Evolutionary conservation across 192 early-diverging fungal genomes (phyloP).

Genomic region (Backusella morwellensis): DNA sequence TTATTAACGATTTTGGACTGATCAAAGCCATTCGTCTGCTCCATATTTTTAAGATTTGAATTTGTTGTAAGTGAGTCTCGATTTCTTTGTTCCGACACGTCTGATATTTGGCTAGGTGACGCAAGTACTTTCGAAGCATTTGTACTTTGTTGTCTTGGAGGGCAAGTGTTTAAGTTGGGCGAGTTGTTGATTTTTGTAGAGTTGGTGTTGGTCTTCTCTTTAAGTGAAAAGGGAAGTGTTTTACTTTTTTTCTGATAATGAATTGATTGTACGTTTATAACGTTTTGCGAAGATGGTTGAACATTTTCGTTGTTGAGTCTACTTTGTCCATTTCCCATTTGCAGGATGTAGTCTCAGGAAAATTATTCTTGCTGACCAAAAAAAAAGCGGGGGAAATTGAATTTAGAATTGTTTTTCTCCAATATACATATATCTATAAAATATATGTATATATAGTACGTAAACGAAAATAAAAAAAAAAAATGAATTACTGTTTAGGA

Average conservation of each 20-base stretch:
- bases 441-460: background rate
- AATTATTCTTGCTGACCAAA: background rate
- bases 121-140: background rate
- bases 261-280: background rate
- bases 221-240: background rate
- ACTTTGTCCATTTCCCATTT: conserved; percentile 8
- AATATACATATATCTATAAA: background rate
- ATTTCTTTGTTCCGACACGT: background rate
- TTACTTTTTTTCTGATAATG: background rate
- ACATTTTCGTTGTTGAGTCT: conserved; percentile 4
- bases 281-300: background rate
- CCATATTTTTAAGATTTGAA: background rate
- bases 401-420: background rate
- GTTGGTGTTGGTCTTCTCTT: background rate
- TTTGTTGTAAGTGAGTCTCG: background rate
- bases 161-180: background rate
- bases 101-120: background rate
- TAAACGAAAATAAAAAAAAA: background rate
- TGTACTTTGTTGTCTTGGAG: background rate
- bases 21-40: background rate
- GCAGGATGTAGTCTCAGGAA: background rate
- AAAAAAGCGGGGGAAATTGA: background rate
- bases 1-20: background rate
- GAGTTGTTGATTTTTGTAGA: background rate
- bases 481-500: no score